A percentile compares a stretch with the other conserved stretches of the same genome.
These are phyloP conservation scores for Dioscorea cayenensis DNA, from an alignment of 116 monocot genomes.

Conservation along the genomic window DNA sequence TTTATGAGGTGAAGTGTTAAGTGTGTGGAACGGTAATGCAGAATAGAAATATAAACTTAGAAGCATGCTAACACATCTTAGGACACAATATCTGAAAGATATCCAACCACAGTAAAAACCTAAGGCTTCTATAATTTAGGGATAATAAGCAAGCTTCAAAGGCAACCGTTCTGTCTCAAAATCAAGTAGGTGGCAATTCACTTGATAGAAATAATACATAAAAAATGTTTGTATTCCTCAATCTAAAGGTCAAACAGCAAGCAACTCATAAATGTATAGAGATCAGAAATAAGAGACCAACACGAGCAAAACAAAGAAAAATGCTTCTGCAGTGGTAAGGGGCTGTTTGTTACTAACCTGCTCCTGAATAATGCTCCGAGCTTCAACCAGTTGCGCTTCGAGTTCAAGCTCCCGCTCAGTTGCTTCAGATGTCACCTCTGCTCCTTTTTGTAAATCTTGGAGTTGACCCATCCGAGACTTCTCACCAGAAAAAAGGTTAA, in stretches of 20 bases:
- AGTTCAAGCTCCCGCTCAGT: slow-evolving; percentile 96
- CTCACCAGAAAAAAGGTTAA: background rate
- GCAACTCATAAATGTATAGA: too few relatives aligned
- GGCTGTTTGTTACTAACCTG: slow-evolving; percentile 41
- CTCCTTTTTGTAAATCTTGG: slow-evolving; percentile 95
- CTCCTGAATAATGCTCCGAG: slow-evolving; percentile 96
- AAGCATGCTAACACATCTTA: background rate
- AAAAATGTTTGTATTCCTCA: too few relatives aligned
- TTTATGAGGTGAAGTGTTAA: background rate
- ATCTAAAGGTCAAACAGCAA: too few relatives aligned
- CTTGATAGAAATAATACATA: too few relatives aligned
- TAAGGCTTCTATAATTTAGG: too few relatives aligned
- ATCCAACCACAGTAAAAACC: background rate
- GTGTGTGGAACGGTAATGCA: background rate
- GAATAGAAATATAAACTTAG: background rate
- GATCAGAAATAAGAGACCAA: too few relatives aligned
- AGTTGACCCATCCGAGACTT: slow-evolving; percentile 85
- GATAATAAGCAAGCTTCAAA: too few relatives aligned
- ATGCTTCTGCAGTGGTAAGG: too few relatives aligned
- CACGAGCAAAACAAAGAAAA: too few relatives aligned
- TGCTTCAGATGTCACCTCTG: slow-evolving; percentile 87
- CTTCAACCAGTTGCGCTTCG: slow-evolving; percentile 99
- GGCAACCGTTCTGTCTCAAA: too few relatives aligned
- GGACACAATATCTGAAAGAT: background rate
- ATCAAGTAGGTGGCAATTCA: too few relatives aligned